These are phyloP conservation scores for Tilletia walkeri DNA, from an alignment of 1,284 basidiomycete species.

Conservation along the genomic window DNA sequence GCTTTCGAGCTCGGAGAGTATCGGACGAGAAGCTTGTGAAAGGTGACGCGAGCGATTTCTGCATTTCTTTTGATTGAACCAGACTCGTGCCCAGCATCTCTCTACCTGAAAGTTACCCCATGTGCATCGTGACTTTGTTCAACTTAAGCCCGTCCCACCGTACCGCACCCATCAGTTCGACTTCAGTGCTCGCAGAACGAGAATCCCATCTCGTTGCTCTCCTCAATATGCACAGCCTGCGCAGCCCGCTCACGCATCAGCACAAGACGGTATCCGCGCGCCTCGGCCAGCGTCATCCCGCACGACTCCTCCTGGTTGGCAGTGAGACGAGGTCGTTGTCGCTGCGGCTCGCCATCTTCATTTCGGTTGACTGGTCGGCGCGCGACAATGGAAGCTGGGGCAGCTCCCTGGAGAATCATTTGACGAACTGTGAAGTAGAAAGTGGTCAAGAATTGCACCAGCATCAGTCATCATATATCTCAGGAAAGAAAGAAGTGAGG, in stretches of 20 bases:
- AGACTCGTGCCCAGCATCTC: too few relatives aligned
- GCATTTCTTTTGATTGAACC: too few relatives aligned
- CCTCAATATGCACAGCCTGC: constrained; percentile 2
- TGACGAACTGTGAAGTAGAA: not conserved
- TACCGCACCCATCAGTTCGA: too few relatives aligned
- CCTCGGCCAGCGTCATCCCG: constrained; percentile 1
- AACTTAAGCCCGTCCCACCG: too few relatives aligned
- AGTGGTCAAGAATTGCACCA: not conserved
- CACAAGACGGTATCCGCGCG: not conserved
- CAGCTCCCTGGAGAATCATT: not conserved
- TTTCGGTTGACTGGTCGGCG: not conserved
- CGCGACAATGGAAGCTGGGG: constrained; percentile 1
- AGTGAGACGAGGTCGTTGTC: not conserved
- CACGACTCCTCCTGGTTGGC: not conserved
- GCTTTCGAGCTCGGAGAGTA: too few relatives aligned
- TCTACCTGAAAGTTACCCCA: too few relatives aligned
- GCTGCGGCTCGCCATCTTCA: not conserved
- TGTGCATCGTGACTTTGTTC: too few relatives aligned
- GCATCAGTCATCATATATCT: too few relatives aligned
- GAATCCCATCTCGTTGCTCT: constrained; percentile 3
- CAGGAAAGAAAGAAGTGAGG: not conserved
- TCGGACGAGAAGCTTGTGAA: too few relatives aligned
- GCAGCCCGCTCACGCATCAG: constrained; percentile 12
- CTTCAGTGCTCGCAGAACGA: constrained; percentile 3
- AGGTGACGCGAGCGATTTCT: too few relatives aligned